Evolutionary conservation across 2,329 filamentous ascomycete species (phyloP).

Genomic region (Cryphonectria carpinicola): DNA sequence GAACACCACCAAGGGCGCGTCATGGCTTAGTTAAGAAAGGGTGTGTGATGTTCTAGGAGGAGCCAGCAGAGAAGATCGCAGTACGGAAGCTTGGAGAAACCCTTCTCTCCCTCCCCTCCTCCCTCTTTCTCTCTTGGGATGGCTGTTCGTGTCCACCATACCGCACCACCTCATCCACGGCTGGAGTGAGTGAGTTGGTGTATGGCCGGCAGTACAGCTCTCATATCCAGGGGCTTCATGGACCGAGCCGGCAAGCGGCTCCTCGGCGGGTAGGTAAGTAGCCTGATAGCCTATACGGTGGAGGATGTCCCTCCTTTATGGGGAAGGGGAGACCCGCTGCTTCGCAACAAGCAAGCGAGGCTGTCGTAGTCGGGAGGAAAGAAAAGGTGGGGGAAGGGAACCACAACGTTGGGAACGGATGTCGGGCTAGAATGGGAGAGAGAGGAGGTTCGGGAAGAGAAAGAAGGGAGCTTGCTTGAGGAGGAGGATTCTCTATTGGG

Average conservation of each 20-base stretch:
- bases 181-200: background rate
- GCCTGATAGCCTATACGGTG: background rate
- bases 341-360: background rate
- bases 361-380: background rate
- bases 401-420: background rate
- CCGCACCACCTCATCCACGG: background rate
- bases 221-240: background rate
- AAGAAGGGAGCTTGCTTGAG: background rate
- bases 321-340: background rate
- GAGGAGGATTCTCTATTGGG: background rate
- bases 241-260: background rate
- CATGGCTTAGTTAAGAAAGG: background rate
- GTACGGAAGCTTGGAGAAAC: background rate
- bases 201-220: background rate
- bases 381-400: background rate
- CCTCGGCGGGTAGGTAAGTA: conserved; percentile 1
- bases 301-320: background rate
- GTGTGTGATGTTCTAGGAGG: background rate
- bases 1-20: background rate
- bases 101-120: background rate
- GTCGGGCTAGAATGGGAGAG: background rate
- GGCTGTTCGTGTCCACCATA: background rate
- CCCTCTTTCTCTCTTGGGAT: background rate
- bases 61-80: background rate
- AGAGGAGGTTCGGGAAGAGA: background rate